Percentiles rank a stretch among this genome's conserved stretches.
Conservation (phyloP, 1,284 basidiomycete genomes). For the Inonotus obliquus region DNA sequence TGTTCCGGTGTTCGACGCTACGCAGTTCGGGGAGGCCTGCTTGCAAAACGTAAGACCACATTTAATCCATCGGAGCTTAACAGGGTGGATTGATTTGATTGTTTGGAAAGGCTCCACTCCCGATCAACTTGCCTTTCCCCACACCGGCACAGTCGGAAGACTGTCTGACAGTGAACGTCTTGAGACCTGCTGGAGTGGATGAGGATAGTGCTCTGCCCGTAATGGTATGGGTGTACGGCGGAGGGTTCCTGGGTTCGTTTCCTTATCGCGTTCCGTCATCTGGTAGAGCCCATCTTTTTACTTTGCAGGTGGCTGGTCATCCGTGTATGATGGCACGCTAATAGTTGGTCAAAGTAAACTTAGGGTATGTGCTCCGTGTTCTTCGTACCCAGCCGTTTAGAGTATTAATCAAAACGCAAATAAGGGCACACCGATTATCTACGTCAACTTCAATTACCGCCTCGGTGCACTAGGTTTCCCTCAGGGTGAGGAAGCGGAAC, state of each 20-base stretch:
- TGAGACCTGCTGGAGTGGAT: slow-evolving; percentile 34
- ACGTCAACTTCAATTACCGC: slow-evolving; percentile 54
- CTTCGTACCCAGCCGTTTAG: background rate
- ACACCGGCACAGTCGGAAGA: slow-evolving; percentile 33
- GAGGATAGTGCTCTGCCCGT: slow-evolving; percentile 30
- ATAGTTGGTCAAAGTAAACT: slow-evolving; percentile 42
- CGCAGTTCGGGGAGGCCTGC: slow-evolving; percentile 50
- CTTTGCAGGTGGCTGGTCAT: slow-evolving; percentile 28
- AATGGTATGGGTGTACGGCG: slow-evolving; percentile 32
- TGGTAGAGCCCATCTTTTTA: background rate
- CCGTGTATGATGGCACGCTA: slow-evolving; percentile 35
- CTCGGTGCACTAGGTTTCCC: slow-evolving; percentile 46
- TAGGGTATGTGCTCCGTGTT: slow-evolving; percentile 35
- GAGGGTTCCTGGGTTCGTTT: slow-evolving; percentile 20
- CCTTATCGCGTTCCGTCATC: no score
- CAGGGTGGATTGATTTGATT: no score
- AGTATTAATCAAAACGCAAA: slow-evolving; percentile 9
- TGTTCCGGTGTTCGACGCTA: slow-evolving; percentile 39
- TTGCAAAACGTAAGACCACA: slow-evolving; percentile 42
- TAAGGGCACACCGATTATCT: slow-evolving; percentile 44
- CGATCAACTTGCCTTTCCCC: no score
- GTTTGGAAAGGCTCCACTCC: no score
- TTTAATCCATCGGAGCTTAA: no score
- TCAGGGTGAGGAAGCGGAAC: slow-evolving; percentile 40
- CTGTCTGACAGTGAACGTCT: slow-evolving; percentile 44